A percentile compares a stretch with the other conserved stretches of the same genome.
Conservation (phyloP, 306 rosid genomes). For the Luffa aegyptiaca region DNA sequence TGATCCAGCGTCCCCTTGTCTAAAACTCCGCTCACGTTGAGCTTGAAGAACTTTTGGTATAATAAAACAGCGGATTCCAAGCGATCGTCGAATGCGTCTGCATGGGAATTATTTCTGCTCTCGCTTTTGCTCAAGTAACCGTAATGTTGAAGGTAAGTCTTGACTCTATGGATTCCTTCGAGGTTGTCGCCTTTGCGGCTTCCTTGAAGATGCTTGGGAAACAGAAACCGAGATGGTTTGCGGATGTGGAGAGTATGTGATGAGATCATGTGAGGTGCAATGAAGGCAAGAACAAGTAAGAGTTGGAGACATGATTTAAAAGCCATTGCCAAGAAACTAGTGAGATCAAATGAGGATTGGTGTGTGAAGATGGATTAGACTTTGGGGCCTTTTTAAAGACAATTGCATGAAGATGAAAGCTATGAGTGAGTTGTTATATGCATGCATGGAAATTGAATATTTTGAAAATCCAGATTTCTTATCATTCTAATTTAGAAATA, state of each 20-base stretch:
- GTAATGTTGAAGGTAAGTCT: slow-evolving; percentile 16
- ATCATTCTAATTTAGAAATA: too few relatives aligned
- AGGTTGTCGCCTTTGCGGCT: slow-evolving; percentile 21
- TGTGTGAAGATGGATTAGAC: background rate
- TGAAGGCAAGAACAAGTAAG: background rate
- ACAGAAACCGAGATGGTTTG: slow-evolving; percentile 5
- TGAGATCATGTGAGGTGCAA: background rate
- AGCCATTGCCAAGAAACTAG: background rate
- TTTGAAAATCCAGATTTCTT: too few relatives aligned
- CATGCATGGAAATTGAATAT: too few relatives aligned
- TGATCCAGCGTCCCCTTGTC: slow-evolving; percentile 15
- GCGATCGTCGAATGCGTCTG: slow-evolving; percentile 11
- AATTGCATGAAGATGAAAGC: too few relatives aligned
- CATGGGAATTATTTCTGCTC: background rate
- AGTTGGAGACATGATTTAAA: background rate
- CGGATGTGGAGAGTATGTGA: background rate
- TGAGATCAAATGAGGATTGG: background rate
- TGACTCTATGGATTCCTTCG: slow-evolving; percentile 24
- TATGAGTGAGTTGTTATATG: too few relatives aligned
- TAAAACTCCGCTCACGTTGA: slow-evolving; percentile 14
- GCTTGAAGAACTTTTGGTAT: slow-evolving; percentile 22
- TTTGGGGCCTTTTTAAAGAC: background rate
- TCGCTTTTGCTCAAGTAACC: slow-evolving; percentile 21
- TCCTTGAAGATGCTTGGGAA: slow-evolving; percentile 22
- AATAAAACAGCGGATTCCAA: slow-evolving; percentile 23